Base-by-base conservation (phyloP, 2,329 filamentous ascomycete genomes). In the Aspergillus carbonarius region DNA sequence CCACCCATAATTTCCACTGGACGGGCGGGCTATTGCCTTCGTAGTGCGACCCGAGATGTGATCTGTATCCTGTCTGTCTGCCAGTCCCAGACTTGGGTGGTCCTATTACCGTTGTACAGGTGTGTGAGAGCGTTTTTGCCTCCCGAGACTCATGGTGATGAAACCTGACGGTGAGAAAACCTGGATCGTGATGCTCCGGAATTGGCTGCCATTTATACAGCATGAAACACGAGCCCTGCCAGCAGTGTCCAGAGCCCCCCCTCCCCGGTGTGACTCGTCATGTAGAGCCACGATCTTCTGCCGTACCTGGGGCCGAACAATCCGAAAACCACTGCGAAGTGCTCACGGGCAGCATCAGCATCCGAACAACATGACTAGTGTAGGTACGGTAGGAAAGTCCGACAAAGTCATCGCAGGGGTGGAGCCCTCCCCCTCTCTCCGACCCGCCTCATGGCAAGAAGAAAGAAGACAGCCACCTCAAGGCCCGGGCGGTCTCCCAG, bases 11-110 rank as follows among this genome's bases (percentile, higher is more conserved):
- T 8, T 8, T 25, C 47, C 47, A 57, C 49, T 40, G 34, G 35
- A 39, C 37, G 20, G 32, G 12, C 37, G 50, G 35, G 35, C 10
- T 35, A 23, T 52, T 51, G 27, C 47, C 37, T 52, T 35, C 54
- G 51, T 58, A 47, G 55, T 57, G 55, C 47, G 51, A 63, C 56
- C 54, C 40, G 53, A 53, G 46, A 62, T 62, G 58, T 60, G 58
- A 62, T 60, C 60, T 62, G 60, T 60, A 57, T 44, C 50, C 57
- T 55, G 60, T 44, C 51, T 25, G 53, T 49, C 51, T 52, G 55
- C 18, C 55, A 40, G 30, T 39, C 34, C 48, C 25, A 17, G 34
- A 15, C 49, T 39, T 51, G 49, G 34, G 25, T 54, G 35, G 54
- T n/a, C 54, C 57, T 60, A 49, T 59, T 30, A 61, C 20, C n/a